Evolutionary conservation across 257 asterid genomes (phyloP).

Genomic region (Solanum etuberosum): DNA sequence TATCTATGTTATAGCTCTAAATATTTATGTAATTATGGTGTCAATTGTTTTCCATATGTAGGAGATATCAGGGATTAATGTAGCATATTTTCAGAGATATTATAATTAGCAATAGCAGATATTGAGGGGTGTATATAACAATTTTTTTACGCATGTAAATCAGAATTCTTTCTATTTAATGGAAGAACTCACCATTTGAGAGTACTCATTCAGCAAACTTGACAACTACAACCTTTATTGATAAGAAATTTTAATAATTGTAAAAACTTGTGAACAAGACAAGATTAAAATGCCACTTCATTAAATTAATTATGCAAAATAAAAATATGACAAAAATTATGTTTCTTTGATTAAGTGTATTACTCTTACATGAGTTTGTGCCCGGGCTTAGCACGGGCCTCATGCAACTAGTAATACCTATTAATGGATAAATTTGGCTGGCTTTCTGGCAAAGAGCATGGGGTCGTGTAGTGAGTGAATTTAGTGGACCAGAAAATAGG

Average conservation of each 20-base stretch:
- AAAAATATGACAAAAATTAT: no score
- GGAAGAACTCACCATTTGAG: not conserved
- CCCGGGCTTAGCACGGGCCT: not conserved
- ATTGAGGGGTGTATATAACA: not conserved
- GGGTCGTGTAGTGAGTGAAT: not conserved
- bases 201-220: not conserved
- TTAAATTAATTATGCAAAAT: not conserved
- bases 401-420: not conserved
- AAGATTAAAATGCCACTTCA: not conserved
- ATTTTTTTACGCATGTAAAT: no score
- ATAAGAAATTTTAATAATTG: not conserved
- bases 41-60: not conserved
- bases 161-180: not conserved
- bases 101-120: not conserved
- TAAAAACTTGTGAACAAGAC: not conserved
- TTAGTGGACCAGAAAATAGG: not conserved
- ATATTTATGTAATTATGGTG: not conserved
- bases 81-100: not conserved
- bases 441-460: not conserved
- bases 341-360: not conserved
- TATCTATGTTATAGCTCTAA: no score
- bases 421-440: not conserved
- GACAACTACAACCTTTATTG: not conserved
- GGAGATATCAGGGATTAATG: not conserved
- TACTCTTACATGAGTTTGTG: not conserved